Evolutionary conservation across 2,329 filamentous ascomycete species (phyloP), one percentile per base, ranked within the genome.

Genomic region (Trichoderma koningiopsis): DNA sequence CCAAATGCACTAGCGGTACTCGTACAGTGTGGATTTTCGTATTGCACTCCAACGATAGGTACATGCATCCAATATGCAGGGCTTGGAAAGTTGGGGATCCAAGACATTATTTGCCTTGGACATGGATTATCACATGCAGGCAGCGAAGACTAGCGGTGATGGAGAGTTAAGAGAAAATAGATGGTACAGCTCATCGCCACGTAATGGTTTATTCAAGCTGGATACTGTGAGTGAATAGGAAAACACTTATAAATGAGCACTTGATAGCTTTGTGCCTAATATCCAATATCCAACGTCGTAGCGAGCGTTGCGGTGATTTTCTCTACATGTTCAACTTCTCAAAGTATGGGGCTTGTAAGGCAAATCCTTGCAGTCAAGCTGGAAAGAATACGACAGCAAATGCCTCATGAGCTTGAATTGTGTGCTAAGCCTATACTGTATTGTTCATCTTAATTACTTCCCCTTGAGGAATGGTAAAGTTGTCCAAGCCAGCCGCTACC

Each of bases 91-190:
- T 49, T 49, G 47, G 47, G n/a, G 47, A 49, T n/a, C 40, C 19
- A 43, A 43, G 40, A 43, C 40, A 8, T n/a, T 8, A n/a, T 43
- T 43, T 43, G 40, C 40, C 37, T 43, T 24, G 47, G 47, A 24
- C 47, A 16, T 24, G n/a, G n/a, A 53, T 27, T 53, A 63, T 63
- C 60, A 63, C 60, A 63, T 53, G 60, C 60, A 63, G 60, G 43
- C 43, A 53, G n/a, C 2, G 10, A 52, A 22, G n/a, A 29, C 7
- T 35, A 14, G 56, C 33, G 56, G 33, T 40, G 56, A 59, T 49
- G 47, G 47, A 24, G 47, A 8, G 7, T 13, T 35, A 3, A 35
- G 11, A 5, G 40, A 19, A 40, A 19, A 19, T 40, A 6, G 37
- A 40, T 40, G 37, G 16, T 14, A 40, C 37, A 43, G 13, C 10